Evolutionary conservation across 169 alveolate genomes (phyloP).

Genomic region (Plasmodium vinckei): DNA sequence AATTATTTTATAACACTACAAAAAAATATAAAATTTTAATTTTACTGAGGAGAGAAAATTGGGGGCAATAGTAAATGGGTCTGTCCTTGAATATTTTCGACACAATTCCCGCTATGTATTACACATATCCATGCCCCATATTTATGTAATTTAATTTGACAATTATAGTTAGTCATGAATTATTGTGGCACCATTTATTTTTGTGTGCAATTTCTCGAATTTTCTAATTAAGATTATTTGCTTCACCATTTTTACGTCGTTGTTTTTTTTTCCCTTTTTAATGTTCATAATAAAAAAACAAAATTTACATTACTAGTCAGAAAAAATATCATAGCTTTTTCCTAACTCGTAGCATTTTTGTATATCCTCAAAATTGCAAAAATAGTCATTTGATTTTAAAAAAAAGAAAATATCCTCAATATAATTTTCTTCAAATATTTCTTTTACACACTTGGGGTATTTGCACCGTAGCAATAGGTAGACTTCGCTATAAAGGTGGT

Average conservation of each 20-base stretch:
- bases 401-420: conserved; percentile 51
- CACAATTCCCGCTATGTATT: no score
- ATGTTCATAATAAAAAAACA: background rate
- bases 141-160: no score
- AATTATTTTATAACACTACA: no score
- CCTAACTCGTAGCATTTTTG: conserved; percentile 44
- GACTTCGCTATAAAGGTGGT: conserved; percentile 48
- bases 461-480: conserved; percentile 28
- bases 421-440: conserved; percentile 44
- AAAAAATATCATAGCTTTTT: conserved; percentile 31
- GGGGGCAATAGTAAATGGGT: no score
- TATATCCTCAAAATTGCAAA: conserved; percentile 50
- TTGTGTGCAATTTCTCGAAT: background rate
- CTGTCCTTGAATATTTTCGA: no score
- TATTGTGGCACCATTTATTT: background rate
- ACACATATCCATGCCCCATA: background rate
- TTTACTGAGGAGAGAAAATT: no score
- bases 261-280: conserved; percentile 4
- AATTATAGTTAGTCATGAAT: background rate
- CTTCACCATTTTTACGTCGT: conserved; percentile 3
- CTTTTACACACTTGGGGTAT: conserved; percentile 14
- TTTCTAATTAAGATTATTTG: background rate
- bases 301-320: conserved; percentile 1
- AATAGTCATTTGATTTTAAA: conserved; percentile 51
- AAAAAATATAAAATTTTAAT: no score